Percentiles rank a stretch among this genome's conserved stretches.
phyloP scores from a whole-genome alignment of 352 stramenopile species.

The Pythium monospermum region DNA sequence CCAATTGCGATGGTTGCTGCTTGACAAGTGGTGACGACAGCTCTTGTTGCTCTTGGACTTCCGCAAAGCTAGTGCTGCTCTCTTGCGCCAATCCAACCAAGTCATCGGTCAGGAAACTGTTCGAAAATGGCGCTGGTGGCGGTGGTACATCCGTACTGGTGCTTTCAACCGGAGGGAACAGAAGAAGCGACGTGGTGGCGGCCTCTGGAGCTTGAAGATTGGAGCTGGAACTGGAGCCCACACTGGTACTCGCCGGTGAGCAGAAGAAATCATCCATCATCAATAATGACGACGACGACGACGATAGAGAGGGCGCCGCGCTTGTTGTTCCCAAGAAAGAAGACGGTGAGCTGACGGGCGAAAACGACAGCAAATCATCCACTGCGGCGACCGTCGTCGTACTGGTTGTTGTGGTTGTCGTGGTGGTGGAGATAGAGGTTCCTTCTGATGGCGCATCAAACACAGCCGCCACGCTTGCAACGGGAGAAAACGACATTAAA shows the following conservation, averaged over 20 bases:
- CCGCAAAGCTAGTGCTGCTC: constrained; percentile 6
- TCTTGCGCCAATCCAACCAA: background rate
- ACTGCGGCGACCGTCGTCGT: background rate
- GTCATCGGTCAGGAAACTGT: background rate
- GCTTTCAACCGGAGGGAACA: constrained; percentile 49
- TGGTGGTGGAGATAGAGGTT: background rate
- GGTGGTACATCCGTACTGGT: too few relatives aligned
- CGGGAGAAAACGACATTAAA: constrained; percentile 22
- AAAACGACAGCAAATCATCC: constrained; percentile 20
- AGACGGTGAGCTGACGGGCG: constrained; percentile 5
- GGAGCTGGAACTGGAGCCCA: background rate
- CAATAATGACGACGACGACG: background rate
- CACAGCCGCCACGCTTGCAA: background rate
- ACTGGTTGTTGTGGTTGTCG: background rate
- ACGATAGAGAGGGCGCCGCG: background rate
- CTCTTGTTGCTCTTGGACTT: too few relatives aligned
- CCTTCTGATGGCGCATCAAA: background rate
- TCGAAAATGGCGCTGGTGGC: constrained; percentile 23
- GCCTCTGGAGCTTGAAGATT: too few relatives aligned
- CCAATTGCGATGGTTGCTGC: too few relatives aligned
- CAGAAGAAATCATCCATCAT: constrained; percentile 3
- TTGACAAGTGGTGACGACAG: too few relatives aligned
- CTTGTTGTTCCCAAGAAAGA: background rate
- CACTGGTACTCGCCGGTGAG: too few relatives aligned
- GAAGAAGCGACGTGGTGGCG: constrained; percentile 43